Base-by-base conservation (phyloP, 1,284 basidiomycete species). In the Moesziomyces sp. region DNA sequence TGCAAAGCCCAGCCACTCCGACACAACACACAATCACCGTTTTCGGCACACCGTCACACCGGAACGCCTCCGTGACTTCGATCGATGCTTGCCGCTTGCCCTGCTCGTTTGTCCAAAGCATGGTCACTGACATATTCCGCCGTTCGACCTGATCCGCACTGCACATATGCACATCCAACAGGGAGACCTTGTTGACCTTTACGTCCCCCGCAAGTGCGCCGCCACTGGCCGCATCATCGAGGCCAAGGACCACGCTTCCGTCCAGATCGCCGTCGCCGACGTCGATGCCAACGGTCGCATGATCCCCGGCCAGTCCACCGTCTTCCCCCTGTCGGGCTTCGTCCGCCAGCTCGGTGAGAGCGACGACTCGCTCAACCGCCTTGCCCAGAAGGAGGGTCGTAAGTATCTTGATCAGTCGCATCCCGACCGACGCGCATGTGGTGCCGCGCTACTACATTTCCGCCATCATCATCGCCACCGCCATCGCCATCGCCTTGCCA, bases 141-240 rank as follows among this genome's bases (percentile, higher is more conserved):
- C n/a, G 23, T 47, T 26, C 24, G 19, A 40, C 48, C 47, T 46
- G 23, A 21, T 34, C 45, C 14, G 43, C 42, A 24, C 23, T 44
- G 13, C 21, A 38, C 47, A 35, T 14, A 47, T 48, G 53, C 48
- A 42, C 26, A 14, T n/a, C 50, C 44, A 21, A 66, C 80, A 97
- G 93, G 95, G 96, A 88, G 89, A 93, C 86, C 95, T 99, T 86
- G 96, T 99, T 85, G 96, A 99, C 89, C 94, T 99, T 87, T 99
- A 99, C 89, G 94, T 99, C 86, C 96, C 96, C 86, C 93, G 96
- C 89, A 98, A 99, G 88, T 99, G 97, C 74, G 83, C 83, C 28
- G 83, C 82, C 71, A 79, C 84, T 91, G 93, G 94, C 89, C 92
- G 94, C 80, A 89, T 97, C 84, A 97, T 97, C 86, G 96, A 93